Percentiles rank a stretch among this genome's conserved stretches.
Evolutionary conservation across 768 basidiomycete genomes (phyloP).

Genomic region (Butyriboletus loyo): DNA sequence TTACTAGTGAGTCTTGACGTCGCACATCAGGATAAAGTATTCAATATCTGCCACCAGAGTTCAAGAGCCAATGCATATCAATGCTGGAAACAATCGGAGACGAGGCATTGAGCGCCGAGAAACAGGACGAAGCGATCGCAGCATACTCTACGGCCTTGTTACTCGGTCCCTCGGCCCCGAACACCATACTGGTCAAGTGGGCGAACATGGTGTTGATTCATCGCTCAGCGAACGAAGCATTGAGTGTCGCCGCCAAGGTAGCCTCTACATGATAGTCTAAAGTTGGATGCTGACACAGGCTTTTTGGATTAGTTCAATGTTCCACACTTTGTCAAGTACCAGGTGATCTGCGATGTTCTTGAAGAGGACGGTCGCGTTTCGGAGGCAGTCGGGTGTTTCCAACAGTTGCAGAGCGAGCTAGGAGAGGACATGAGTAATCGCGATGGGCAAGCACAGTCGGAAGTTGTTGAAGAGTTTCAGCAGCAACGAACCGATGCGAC

Average conservation of each 20-base stretch:
- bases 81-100: neutral
- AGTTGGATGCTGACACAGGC: neutral
- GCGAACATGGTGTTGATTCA: neutral
- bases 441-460: neutral
- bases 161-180: neutral
- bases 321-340: neutral
- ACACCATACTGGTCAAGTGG: constrained; percentile 8
- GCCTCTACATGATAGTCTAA: neutral
- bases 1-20: neutral
- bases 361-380: neutral
- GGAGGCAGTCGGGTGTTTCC: neutral
- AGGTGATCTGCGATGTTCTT: constrained; percentile 5
- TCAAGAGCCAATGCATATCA: neutral
- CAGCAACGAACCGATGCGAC: neutral
- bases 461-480: neutral
- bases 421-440: neutral
- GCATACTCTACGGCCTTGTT: neutral
- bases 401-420: neutral
- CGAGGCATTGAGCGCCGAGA: neutral
- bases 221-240: neutral
- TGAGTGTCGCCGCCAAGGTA: constrained; percentile 1
- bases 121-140: neutral
- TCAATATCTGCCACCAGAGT: neutral
- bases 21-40: accelerated
- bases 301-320: neutral